Evolutionary conservation across 2,329 filamentous ascomycete species (phyloP).

Genomic region (Colletotrichum tropicale): DNA sequence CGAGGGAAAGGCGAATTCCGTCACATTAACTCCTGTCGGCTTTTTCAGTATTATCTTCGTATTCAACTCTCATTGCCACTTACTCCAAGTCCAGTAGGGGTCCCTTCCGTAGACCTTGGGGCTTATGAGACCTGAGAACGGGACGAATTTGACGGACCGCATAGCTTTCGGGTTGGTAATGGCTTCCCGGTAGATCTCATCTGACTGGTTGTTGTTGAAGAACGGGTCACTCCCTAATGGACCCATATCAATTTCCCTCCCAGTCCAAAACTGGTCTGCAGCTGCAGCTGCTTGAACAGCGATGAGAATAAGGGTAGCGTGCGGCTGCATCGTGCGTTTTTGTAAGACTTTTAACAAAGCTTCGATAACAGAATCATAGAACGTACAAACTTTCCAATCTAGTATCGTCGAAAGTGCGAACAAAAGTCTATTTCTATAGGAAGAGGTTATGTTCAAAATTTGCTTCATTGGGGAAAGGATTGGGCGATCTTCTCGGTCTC

Average conservation of each 20-base stretch:
- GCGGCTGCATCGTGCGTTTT: neutral
- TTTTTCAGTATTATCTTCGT: neutral
- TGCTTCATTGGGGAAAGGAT: neutral
- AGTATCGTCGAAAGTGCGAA: neutral
- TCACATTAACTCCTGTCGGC: neutral
- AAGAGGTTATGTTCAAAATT: neutral
- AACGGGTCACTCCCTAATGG: neutral
- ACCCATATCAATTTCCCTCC: neutral
- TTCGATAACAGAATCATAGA: neutral
- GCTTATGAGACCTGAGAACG: neutral
- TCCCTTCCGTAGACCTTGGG: neutral
- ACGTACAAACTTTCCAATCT: neutral
- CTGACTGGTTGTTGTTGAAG: neutral
- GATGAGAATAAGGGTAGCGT: neutral
- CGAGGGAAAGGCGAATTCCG: neutral
- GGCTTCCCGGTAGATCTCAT: neutral
- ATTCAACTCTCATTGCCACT: neutral
- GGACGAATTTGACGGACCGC: neutral
- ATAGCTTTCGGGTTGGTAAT: neutral
- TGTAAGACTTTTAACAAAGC: neutral
- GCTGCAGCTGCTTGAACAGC: neutral
- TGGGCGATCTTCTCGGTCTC: neutral
- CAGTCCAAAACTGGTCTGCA: neutral
- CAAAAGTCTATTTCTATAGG: neutral
- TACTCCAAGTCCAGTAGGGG: slow-evolving; percentile 4